These are phyloP conservation scores for Apophysomyces elegans DNA, from an alignment of 371 early-diverging fungal genomes.

Conservation along the genomic window DNA sequence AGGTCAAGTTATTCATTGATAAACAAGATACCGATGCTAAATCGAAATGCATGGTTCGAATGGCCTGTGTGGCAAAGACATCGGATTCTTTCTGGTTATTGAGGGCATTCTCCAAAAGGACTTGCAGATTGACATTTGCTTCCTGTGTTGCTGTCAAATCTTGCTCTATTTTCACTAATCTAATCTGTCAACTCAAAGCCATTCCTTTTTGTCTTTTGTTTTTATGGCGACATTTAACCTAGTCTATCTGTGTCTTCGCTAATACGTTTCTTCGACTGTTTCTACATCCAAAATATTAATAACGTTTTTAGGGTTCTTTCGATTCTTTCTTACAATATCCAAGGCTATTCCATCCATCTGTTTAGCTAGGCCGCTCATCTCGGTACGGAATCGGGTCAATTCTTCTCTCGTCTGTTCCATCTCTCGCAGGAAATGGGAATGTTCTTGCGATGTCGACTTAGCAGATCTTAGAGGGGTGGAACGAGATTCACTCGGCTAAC, in stretches of 20 bases:
- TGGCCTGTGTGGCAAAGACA: conserved; percentile 54
- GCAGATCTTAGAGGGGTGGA: conserved; percentile 23
- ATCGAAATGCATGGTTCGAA: conserved; percentile 59
- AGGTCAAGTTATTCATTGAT: background rate
- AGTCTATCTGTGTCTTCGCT: conserved; percentile 32
- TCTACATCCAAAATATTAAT: conserved; percentile 18
- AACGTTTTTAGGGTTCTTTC: background rate
- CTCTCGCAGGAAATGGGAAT: conserved; percentile 35
- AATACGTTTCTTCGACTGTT: conserved; percentile 41
- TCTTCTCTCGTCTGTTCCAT: conserved; percentile 57
- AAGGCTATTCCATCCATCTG: conserved; percentile 63
- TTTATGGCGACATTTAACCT: background rate
- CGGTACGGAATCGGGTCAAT: conserved; percentile 53
- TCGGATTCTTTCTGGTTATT: conserved; percentile 61
- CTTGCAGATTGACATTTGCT: conserved; percentile 65
- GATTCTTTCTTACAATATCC: conserved; percentile 44
- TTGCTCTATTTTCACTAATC: conserved; percentile 48
- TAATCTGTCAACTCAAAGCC: background rate
- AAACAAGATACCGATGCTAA: conserved; percentile 48
- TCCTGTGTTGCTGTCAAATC: conserved; percentile 63
- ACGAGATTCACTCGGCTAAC: conserved; percentile 15
- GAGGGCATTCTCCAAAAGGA: conserved; percentile 59
- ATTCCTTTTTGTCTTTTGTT: background rate
- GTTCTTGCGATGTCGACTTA: conserved; percentile 17
- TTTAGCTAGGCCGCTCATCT: conserved; percentile 56